Evolutionary conservation across 495 filamentous ascomycete species (phyloP).

Genomic region (Usnea hakonensis): DNA sequence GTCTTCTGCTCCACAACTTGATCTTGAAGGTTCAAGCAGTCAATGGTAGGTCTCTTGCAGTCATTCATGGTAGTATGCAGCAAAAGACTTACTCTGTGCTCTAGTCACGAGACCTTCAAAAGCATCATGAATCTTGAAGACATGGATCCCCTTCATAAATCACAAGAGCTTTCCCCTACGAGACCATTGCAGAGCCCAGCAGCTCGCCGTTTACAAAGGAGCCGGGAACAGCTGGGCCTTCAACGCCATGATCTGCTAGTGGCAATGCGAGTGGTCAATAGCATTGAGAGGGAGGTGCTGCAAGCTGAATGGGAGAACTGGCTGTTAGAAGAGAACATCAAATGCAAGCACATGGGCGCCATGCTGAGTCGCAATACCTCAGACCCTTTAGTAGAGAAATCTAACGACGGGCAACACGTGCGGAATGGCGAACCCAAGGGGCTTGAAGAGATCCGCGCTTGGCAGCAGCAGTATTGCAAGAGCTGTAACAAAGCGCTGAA

Average conservation of each 20-base stretch:
- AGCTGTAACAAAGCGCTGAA: slow-evolving; percentile 12
- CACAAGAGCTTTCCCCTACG: background rate
- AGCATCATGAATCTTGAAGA: slow-evolving; percentile 39
- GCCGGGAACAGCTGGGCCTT: slow-evolving; percentile 68
- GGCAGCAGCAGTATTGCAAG: slow-evolving; percentile 17
- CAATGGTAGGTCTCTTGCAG: slow-evolving; percentile 26
- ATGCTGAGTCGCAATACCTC: slow-evolving; percentile 9
- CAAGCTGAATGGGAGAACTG: slow-evolving; percentile 86
- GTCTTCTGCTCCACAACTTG: slow-evolving; percentile 38
- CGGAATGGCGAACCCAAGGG: background rate
- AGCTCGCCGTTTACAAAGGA: slow-evolving; percentile 60
- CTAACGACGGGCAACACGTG: background rate
- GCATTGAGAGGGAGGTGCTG: slow-evolving; percentile 76
- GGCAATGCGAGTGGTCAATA: slow-evolving; percentile 82
- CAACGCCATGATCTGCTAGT: slow-evolving; percentile 92
- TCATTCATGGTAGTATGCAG: background rate
- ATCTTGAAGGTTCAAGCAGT: slow-evolving; percentile 18
- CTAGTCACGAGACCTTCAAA: slow-evolving; percentile 46
- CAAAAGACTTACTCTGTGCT: background rate
- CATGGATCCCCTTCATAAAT: background rate
- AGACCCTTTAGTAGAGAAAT: background rate
- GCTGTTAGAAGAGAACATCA: slow-evolving; percentile 56
- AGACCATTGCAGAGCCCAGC: slow-evolving; percentile 33
- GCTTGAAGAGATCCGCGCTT: slow-evolving; percentile 3
- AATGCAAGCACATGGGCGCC: slow-evolving; percentile 12